Evolutionary conservation across 345 rosid genomes (phyloP).

Genomic region (Psidium friedrichsthalianum): DNA sequence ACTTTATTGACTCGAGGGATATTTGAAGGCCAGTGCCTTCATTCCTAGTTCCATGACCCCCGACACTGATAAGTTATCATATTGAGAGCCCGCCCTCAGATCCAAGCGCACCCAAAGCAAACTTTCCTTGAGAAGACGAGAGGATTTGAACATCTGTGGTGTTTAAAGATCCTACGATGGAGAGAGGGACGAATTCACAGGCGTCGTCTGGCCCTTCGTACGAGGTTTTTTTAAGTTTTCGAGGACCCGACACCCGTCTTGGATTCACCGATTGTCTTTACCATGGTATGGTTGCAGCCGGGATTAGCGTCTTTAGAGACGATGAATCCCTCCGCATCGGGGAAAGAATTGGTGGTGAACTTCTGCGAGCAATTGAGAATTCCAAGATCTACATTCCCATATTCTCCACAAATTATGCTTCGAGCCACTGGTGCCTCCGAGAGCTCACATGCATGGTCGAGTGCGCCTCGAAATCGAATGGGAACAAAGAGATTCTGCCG

Average conservation of each 20-base stretch:
- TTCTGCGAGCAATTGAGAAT: background rate
- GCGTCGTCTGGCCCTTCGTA: background rate
- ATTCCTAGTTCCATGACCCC: background rate
- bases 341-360: background rate
- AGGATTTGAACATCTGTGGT: background rate
- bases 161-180: background rate
- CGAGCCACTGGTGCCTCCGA: background rate
- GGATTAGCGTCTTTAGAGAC: background rate
- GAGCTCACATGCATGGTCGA: background rate
- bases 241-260: background rate
- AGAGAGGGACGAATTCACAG: background rate
- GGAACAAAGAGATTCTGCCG: background rate
- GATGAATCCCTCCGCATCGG: background rate
- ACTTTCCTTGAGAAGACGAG: background rate
- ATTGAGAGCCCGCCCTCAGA: background rate
- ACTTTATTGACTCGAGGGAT: too few relatives aligned
- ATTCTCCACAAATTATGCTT: background rate
- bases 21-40: too few relatives aligned
- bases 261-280: background rate
- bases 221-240: background rate
- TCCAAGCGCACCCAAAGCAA: background rate
- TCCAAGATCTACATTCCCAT: background rate
- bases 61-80: too few relatives aligned
- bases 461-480: background rate
- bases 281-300: background rate